Evolutionary conservation across 345 rosid species (phyloP), one percentile per base, ranked within the genome.

Genomic region (Citrus cavaleriei): DNA sequence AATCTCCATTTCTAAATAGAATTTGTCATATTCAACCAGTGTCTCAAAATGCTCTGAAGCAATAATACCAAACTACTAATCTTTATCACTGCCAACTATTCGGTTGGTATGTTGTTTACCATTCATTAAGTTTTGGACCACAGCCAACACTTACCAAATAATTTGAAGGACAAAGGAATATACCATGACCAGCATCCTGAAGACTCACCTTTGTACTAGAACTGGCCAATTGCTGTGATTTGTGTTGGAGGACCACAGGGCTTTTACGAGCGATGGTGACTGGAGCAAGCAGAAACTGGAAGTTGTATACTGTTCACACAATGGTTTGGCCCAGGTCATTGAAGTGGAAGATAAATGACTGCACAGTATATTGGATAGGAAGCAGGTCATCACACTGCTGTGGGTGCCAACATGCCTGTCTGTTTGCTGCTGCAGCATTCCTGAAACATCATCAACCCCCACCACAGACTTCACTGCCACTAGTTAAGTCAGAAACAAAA

Each of bases 181-280:
- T 80, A 68, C 92, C 88, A 77, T 87, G 81, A 42, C 92, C 88
- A n/a, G 82, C 91, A 69, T 90, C 89, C 7, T 92, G 93, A 25
- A 21, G 4, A 85, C 91, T 0, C 91, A 89, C 7, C 96, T 93
- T 93, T 90, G 97, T 51, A 88, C 89, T 70, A 92, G 97, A 84
- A 90, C 89, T 12, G 92, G 91, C 22, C 92, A 92, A 10, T 82
- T 86, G 75, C 88, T 88, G 77, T 92, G 79, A 72, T 38, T 83
- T 34, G 86, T 83, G 74, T 85, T 88, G 72, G 83, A 69, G 92
- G 93, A 34, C 96, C 98, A 63, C 91, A 92, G n/a, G 89, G 92
- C 74, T 89, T 95, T 58, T 85, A 93, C 59, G 87, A 89, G 68
- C 86, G 91, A 83, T 92, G 98, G 83, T 61, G 58, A 74, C 77